These are phyloP conservation scores for Nemania sp. DNA, from an alignment of 2,329 filamentous ascomycete genomes.

Conservation along the genomic window DNA sequence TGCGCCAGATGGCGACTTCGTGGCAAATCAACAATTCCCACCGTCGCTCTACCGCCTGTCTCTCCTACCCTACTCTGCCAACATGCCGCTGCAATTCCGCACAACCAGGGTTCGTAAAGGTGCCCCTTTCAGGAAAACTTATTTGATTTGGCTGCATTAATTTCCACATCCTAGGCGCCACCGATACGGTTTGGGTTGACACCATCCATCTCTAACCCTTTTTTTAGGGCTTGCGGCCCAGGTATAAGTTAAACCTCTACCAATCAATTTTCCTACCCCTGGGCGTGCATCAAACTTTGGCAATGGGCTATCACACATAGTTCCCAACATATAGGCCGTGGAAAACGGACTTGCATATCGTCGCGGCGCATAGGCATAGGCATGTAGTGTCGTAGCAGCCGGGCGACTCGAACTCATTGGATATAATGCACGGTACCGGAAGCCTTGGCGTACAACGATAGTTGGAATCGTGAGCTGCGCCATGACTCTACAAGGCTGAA, in stretches of 20 bases:
- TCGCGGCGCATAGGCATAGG: conserved; percentile 5
- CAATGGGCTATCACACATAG: conserved; percentile 6
- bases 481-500: conserved; percentile 28
- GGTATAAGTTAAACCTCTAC: too few relatives aligned
- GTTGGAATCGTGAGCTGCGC: conserved; percentile 16
- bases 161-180: not conserved
- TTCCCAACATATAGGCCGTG: not conserved
- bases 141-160: not conserved
- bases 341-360: conserved; percentile 10
- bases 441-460: conserved; percentile 22
- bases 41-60: too few relatives aligned
- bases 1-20: not conserved
- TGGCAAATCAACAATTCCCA: not conserved
- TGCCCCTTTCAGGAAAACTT: not conserved
- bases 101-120: not conserved
- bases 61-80: not conserved
- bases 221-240: not conserved
- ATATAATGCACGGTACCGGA: not conserved
- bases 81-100: not conserved
- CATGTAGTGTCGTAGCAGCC: not conserved
- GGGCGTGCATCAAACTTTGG: not conserved
- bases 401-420: not conserved
- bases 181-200: conserved; percentile 1
- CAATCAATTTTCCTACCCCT: not conserved
- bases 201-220: not conserved